Evolutionary conservation across 2,329 filamentous ascomycete genomes (phyloP), one percentile per base, ranked within the genome.

Genomic region (Colletotrichum musae): DNA sequence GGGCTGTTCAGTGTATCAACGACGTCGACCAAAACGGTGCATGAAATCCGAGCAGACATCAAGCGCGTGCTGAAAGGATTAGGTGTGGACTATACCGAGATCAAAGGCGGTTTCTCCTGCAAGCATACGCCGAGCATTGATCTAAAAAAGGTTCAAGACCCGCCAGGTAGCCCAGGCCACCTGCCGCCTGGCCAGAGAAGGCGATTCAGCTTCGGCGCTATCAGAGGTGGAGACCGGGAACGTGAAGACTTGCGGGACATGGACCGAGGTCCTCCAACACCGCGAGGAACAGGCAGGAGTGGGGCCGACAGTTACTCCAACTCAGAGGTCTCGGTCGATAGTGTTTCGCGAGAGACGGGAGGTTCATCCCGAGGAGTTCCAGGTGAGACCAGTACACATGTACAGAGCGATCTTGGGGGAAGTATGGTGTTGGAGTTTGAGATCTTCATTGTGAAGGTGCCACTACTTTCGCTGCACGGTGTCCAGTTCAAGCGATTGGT

Each of bases 401-500:
- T 98, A 26, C 94, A 97, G 78, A 95, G 90, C 73, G 95, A 98
- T 75, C 88, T 97, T 32, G 95, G 94, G 3, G 92, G 90, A 67
- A 95, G 90, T 80, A 91, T 97, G 87, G 87, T 93, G 47, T 84
- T 98, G 60, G 91, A 93, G 72, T 99, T 98, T 77, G 96, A 99
- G 79, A 97, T 98, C 72, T 91, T 98, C 74, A 96, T 99, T 74
- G 96, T 99, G 78, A 99, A 99, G 82, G 94, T 99, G 28, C 96
- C 96, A 13, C 84, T 99, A 59, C 90, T 99, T 70, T 94, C 93
- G 50, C 83, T 99, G 66, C 95, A 99, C 77, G 96, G 96, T 57
- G 95, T 99, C 71, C 96, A 98, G 80, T 99, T 99, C 85, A 99
- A 99, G 87, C 94, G 96, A 78, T 92, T 98, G 74, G 90, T 93